Conservation (phyloP, 2,329 filamentous ascomycete species). For the Triangularia verruculosa region DNA sequence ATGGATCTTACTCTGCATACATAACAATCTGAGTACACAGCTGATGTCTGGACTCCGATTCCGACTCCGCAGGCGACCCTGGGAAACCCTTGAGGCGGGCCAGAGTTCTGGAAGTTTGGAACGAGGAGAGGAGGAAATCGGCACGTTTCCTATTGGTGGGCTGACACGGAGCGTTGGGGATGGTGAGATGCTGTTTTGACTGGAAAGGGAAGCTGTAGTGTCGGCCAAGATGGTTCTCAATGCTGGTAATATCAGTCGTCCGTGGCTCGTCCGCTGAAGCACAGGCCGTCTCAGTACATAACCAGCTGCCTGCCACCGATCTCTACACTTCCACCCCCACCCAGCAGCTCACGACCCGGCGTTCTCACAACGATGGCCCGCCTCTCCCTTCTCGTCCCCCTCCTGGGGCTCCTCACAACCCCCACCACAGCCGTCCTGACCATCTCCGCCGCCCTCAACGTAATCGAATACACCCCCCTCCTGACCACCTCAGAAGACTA, state of each 20-base stretch:
- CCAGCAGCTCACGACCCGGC: background rate
- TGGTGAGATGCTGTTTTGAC: background rate
- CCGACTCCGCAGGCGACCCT: background rate
- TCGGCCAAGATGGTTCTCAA: background rate
- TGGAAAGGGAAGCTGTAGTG: background rate
- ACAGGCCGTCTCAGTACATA: background rate
- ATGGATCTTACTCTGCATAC: background rate
- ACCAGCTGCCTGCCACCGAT: background rate
- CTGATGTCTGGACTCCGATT: background rate
- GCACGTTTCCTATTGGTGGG: background rate
- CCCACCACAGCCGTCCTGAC: background rate
- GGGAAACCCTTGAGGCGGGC: background rate
- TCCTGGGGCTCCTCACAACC: background rate
- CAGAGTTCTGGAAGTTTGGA: background rate
- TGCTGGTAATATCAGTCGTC: background rate
- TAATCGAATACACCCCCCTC: conserved; percentile 3
- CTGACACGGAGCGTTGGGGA: background rate
- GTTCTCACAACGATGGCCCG: background rate
- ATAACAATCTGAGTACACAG: background rate
- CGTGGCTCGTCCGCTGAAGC: background rate
- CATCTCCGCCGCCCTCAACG: conserved; percentile 2
- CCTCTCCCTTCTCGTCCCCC: background rate
- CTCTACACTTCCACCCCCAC: background rate
- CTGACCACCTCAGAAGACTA: conserved; percentile 6
- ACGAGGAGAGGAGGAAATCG: background rate